phyloP scores from a whole-genome alignment of 345 rosid species.

The Passiflora organensis region DNA sequence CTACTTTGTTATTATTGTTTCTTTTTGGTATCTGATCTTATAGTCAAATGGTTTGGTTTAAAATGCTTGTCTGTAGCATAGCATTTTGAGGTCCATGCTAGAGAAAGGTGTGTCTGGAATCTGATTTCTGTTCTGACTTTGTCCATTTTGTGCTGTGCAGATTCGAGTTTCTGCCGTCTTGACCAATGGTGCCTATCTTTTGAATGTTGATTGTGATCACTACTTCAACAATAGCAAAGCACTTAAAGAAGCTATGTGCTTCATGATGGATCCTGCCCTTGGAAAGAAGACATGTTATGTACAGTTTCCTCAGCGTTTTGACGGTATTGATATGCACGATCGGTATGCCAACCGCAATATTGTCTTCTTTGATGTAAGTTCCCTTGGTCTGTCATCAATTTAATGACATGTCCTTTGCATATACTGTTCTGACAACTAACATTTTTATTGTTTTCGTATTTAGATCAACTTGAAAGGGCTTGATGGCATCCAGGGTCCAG shows the following conservation, averaged over 20 bases:
- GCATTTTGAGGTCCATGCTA: too few relatives aligned
- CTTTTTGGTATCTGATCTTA: neutral
- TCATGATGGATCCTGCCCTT: constrained; percentile 89
- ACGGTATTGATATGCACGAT: constrained; percentile 98
- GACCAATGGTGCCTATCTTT: constrained; percentile 95
- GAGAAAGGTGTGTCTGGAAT: too few relatives aligned
- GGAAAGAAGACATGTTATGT: constrained; percentile 98
- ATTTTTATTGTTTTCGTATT: constrained; percentile 6
- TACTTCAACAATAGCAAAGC: constrained; percentile 99
- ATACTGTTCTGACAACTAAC: constrained; percentile 6
- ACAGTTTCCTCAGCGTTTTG: constrained; percentile 98
- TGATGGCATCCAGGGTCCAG: constrained; percentile 98
- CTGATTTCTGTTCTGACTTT: constrained; percentile 16
- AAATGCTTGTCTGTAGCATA: too few relatives aligned
- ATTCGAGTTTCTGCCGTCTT: constrained; percentile 98
- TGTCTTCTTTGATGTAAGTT: constrained; percentile 94
- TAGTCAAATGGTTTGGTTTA: too few relatives aligned
- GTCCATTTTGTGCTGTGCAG: constrained; percentile 37
- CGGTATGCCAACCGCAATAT: constrained; percentile 99
- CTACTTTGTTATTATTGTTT: neutral
- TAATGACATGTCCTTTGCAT: neutral
- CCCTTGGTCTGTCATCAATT: constrained; percentile 11
- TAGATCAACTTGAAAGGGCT: constrained; percentile 97
- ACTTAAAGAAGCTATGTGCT: constrained; percentile 98
- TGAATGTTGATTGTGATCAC: constrained; percentile 99